Evolutionary conservation across 768 basidiomycete species (phyloP).

Genomic region (Suillus weaverae): DNA sequence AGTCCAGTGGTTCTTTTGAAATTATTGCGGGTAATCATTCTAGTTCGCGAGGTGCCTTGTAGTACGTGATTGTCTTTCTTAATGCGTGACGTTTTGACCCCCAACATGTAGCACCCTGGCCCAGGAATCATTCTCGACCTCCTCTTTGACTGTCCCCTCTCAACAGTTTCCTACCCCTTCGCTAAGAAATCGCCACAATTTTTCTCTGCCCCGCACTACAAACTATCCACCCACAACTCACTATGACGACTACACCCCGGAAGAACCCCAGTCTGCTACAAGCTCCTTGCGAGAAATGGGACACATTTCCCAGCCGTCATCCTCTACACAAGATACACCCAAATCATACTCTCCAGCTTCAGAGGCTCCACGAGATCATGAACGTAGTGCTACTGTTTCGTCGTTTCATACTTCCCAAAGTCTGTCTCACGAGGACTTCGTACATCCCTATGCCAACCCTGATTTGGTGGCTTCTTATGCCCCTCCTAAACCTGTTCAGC

Average conservation of each 20-base stretch:
- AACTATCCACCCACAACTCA: slow-evolving; percentile 12
- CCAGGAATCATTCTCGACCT: slow-evolving; percentile 59
- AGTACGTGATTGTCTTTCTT: slow-evolving; percentile 46
- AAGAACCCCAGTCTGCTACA: slow-evolving; percentile 10
- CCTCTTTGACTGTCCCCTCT: slow-evolving; percentile 44
- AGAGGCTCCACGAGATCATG: slow-evolving; percentile 14
- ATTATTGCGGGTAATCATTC: slow-evolving; percentile 51
- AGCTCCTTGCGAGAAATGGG: slow-evolving; percentile 11
- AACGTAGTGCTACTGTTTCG: slow-evolving; percentile 18
- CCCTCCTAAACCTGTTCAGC: slow-evolving; percentile 30
- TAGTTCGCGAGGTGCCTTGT: slow-evolving; percentile 52
- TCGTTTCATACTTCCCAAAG: slow-evolving; percentile 35
- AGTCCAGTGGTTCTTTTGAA: slow-evolving; percentile 60
- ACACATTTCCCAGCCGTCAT: slow-evolving; percentile 3
- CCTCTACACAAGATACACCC: slow-evolving; percentile 7
- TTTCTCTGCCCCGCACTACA: slow-evolving; percentile 39
- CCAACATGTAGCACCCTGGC: slow-evolving; percentile 48
- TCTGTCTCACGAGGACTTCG: slow-evolving; percentile 32
- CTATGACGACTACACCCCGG: slow-evolving; percentile 10
- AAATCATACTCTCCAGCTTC: slow-evolving; percentile 13
- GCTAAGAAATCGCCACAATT: slow-evolving; percentile 39
- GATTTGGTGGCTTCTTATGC: slow-evolving; percentile 51
- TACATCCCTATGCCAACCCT: slow-evolving; percentile 83
- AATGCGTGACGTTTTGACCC: neutral
- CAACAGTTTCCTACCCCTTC: slow-evolving; percentile 17